A percentile compares a stretch with the other conserved stretches of the same genome.
Conservation (phyloP, 2,329 filamentous ascomycete species). For the Hypoxylon sp. region DNA sequence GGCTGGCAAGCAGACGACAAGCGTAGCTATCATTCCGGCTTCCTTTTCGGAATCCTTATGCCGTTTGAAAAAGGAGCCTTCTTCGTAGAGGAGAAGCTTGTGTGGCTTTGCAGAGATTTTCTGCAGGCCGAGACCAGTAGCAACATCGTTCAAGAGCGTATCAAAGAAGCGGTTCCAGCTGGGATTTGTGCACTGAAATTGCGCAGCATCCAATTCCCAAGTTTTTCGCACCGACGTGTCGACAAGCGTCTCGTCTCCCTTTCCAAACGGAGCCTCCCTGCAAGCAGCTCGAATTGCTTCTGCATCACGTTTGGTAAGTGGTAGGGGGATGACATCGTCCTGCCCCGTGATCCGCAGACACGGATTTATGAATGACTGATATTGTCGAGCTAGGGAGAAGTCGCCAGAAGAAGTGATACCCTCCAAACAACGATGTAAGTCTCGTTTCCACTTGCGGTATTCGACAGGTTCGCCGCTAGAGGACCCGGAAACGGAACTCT, state of each 20-base stretch:
- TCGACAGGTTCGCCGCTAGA: too few relatives aligned
- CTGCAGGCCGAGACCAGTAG: constrained; percentile 43
- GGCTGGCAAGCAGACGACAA: constrained; percentile 57
- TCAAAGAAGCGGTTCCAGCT: constrained; percentile 47
- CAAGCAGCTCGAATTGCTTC: constrained; percentile 38
- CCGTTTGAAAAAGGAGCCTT: constrained; percentile 56
- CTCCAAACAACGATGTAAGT: too few relatives aligned
- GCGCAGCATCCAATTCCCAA: constrained; percentile 49
- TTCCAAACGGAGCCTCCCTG: constrained; percentile 49
- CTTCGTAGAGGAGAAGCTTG: constrained; percentile 57
- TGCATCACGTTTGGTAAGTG: constrained; percentile 40
- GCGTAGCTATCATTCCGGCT: constrained; percentile 58
- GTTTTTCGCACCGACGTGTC: constrained; percentile 51
- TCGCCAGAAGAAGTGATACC: too few relatives aligned
- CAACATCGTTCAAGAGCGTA: constrained; percentile 38
- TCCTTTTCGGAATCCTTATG: constrained; percentile 58
- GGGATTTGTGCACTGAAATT: constrained; percentile 50
- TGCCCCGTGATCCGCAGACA: too few relatives aligned
- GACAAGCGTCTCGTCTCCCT: constrained; percentile 49
- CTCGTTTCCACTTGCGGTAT: too few relatives aligned
- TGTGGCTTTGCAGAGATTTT: constrained; percentile 46
- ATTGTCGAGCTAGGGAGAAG: too few relatives aligned
- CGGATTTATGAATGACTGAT: too few relatives aligned
- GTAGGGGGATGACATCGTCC: constrained; percentile 41
- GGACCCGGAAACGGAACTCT: too few relatives aligned